These are phyloP conservation scores for Suillus alpinus DNA, from an alignment of 768 basidiomycete species.

Conservation along the genomic window DNA sequence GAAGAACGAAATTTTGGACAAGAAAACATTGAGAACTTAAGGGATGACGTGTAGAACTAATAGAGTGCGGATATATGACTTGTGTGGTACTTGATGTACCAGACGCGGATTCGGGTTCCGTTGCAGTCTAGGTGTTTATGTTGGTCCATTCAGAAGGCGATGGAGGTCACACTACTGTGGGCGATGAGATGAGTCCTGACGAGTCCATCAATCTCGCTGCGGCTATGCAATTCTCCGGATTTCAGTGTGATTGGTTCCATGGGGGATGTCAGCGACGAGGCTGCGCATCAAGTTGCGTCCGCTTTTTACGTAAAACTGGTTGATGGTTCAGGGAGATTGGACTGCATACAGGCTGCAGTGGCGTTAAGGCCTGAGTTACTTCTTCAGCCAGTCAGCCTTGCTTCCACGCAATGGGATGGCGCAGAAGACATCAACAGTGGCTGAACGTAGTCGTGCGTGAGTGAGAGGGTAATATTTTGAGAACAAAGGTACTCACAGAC, in stretches of 20 bases:
- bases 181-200: no score
- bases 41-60: not conserved
- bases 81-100: not conserved
- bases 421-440: slow-evolving; percentile 17
- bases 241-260: no score
- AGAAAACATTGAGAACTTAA: not conserved
- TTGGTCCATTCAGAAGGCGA: slow-evolving; percentile 11
- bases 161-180: no score
- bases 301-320: no score
- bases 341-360: no score
- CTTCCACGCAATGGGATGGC: slow-evolving; percentile 14
- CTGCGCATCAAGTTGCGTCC: no score
- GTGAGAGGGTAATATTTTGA: no score
- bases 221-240: no score
- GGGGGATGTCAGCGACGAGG: no score
- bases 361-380: slow-evolving; percentile 20
- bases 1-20: not conserved
- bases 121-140: not conserved
- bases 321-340: no score
- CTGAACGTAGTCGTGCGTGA: not conserved
- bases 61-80: not conserved
- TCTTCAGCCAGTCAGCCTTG: slow-evolving; percentile 11
- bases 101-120: not conserved
- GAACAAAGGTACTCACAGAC: slow-evolving; percentile 7
- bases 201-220: no score